Evolutionary conservation across 257 asterid genomes (phyloP).

Genomic region (Fraxinus anomala): DNA sequence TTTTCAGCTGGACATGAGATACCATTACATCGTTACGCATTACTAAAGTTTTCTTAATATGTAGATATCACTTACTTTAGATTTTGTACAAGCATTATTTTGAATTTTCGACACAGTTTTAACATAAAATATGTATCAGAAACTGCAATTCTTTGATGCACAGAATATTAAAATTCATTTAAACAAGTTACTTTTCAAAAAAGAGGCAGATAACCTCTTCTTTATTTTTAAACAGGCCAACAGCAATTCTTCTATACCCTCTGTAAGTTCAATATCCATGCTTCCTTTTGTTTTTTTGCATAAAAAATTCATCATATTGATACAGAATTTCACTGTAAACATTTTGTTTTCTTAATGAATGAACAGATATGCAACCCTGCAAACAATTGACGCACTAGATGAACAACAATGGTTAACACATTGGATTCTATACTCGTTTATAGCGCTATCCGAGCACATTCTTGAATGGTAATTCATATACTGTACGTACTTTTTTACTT

Average conservation of each 20-base stretch:
- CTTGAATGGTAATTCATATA: conserved; percentile 66
- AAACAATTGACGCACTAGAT: conserved; percentile 84
- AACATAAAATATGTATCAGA: not conserved
- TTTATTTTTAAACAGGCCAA: conserved; percentile 55
- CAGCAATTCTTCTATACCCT: conserved; percentile 82
- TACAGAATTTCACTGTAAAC: no score
- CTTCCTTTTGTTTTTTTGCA: not conserved
- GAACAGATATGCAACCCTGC: conserved; percentile 71
- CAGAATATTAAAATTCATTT: no score
- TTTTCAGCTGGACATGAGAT: no score
- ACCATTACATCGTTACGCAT: no score
- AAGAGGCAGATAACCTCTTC: not conserved
- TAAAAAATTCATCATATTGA: not conserved
- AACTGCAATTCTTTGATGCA: no score
- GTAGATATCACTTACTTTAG: no score
- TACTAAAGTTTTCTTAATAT: no score
- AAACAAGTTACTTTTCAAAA: no score
- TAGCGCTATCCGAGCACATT: conserved; percentile 68
- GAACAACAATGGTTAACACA: conserved; percentile 94
- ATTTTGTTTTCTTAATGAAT: not conserved
- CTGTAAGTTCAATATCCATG: conserved; percentile 50
- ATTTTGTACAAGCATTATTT: no score
- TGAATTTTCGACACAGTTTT: not conserved
- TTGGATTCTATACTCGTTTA: conserved; percentile 80
- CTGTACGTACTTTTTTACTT: no score